A percentile compares a stretch with the other conserved stretches of the same genome.
Conservation (phyloP, 2,329 filamentous ascomycete species). For the Corinectria fuckeliana region DNA sequence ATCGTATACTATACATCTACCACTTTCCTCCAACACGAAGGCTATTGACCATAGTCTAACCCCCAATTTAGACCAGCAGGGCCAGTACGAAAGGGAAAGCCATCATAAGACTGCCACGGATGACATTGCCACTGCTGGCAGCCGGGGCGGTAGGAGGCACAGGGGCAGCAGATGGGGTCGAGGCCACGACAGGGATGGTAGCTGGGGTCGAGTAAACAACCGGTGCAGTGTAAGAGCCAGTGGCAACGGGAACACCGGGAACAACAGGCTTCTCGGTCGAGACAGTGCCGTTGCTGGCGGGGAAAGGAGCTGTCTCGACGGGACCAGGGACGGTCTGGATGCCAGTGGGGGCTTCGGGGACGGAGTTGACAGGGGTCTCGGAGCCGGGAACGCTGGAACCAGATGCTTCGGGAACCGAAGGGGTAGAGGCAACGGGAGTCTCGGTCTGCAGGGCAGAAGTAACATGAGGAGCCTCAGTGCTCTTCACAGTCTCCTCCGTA, state of each 20-base stretch:
- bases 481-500: slow-evolving; percentile 14
- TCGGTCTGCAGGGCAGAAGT: slow-evolving; percentile 9
- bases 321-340: slow-evolving; percentile 10
- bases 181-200: neutral
- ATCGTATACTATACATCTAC: too few relatives aligned
- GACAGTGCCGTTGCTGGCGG: slow-evolving; percentile 24
- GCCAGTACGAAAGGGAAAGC: slow-evolving; percentile 21
- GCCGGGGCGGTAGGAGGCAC: slow-evolving; percentile 7
- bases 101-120: slow-evolving; percentile 21
- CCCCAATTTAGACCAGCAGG: slow-evolving; percentile 11
- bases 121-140: slow-evolving; percentile 18
- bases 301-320: slow-evolving; percentile 18
- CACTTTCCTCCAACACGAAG: too few relatives aligned
- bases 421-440: neutral
- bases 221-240: neutral
- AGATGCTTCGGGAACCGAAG: neutral
- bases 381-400: neutral
- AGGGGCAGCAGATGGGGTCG: slow-evolving; percentile 10
- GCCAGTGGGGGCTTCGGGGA: slow-evolving; percentile 8
- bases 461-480: neutral
- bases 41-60: neutral
- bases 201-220: neutral
- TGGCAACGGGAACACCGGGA: slow-evolving; percentile 7
- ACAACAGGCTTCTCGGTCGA: slow-evolving; percentile 3
- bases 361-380: neutral